Percentiles rank a stretch among this genome's conserved stretches.
These are phyloP conservation scores for Schwanniomyces sp. DNA, from an alignment of 805 yeast species.

Conservation along the genomic window DNA sequence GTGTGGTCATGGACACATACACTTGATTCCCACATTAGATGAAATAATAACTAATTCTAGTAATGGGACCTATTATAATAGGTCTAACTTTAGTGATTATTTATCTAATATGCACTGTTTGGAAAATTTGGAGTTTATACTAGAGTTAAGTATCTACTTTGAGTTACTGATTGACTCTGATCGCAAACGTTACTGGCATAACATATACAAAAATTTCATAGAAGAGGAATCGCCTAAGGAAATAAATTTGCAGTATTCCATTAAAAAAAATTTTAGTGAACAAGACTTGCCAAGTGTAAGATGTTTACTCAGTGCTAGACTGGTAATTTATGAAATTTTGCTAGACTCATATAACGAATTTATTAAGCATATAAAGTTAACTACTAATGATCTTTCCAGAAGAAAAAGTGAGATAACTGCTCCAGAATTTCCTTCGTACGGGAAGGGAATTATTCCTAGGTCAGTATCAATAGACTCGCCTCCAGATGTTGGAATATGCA, in stretches of 20 bases:
- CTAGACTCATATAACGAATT: slow-evolving; percentile 34
- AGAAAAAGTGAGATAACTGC: slow-evolving; percentile 12
- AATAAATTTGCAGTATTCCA: slow-evolving; percentile 29
- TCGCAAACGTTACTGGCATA: slow-evolving; percentile 20
- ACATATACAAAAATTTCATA: slow-evolving; percentile 24
- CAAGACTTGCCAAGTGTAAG: slow-evolving; percentile 17
- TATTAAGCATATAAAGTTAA: slow-evolving; percentile 11
- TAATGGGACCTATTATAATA: neutral
- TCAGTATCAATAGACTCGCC: neutral
- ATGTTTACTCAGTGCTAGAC: slow-evolving; percentile 13
- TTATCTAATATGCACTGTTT: slow-evolving; percentile 31
- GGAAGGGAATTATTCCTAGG: neutral
- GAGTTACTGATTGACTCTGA: slow-evolving; percentile 5
- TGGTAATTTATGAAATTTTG: slow-evolving; percentile 27
- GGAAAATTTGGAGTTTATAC: slow-evolving; percentile 36
- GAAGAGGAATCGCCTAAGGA: slow-evolving; percentile 29
- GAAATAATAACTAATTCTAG: slow-evolving; percentile 1
- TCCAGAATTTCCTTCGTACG: slow-evolving; percentile 2
- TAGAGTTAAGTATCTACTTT: slow-evolving; percentile 20
- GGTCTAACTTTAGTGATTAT: slow-evolving; percentile 21
- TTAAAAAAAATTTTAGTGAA: slow-evolving; percentile 18
- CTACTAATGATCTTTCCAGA: slow-evolving; percentile 2
- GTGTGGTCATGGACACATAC: neutral
- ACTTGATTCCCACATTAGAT: slow-evolving; percentile 5
- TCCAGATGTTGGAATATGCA: neutral